A percentile compares a stretch with the other conserved stretches of the same genome.
phyloP scores from a whole-genome alignment of 345 rosid genomes.

The Populus nigra region DNA sequence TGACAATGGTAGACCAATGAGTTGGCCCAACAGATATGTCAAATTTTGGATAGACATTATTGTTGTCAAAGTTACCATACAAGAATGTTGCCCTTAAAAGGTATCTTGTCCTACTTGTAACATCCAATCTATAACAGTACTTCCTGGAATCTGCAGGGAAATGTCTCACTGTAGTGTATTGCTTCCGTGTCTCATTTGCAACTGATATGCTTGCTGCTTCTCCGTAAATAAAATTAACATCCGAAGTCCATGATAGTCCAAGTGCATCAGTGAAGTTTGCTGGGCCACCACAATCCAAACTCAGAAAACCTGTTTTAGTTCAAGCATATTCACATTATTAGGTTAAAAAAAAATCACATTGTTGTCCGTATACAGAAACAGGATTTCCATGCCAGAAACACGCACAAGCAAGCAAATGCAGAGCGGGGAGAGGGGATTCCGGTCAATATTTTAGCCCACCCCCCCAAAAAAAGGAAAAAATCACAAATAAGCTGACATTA shows the following conservation, averaged over 20 bases:
- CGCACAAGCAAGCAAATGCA: not conserved
- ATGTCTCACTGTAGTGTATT: slow-evolving; percentile 73
- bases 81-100: slow-evolving; percentile 92
- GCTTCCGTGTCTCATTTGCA: slow-evolving; percentile 63
- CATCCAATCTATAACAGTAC: slow-evolving; percentile 78
- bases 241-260: slow-evolving; percentile 82
- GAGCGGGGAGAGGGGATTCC: too few relatives aligned
- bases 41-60: slow-evolving; percentile 87
- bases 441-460: too few relatives aligned
- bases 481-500: too few relatives aligned
- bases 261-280: slow-evolving; percentile 67
- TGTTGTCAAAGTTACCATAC: slow-evolving; percentile 84
- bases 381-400: not conserved
- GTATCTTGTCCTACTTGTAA: slow-evolving; percentile 71
- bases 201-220: slow-evolving; percentile 57
- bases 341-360: not conserved
- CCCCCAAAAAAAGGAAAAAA: not conserved
- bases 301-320: slow-evolving; percentile 73
- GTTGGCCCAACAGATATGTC: slow-evolving; percentile 90
- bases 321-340: not conserved
- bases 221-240: slow-evolving; percentile 59
- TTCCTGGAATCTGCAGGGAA: slow-evolving; percentile 92
- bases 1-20: slow-evolving; percentile 84
- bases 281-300: slow-evolving; percentile 88
- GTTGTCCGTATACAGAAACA: not conserved